phyloP scores from a whole-genome alignment of 352 stramenopile species.

The Phytophthora cajani region DNA sequence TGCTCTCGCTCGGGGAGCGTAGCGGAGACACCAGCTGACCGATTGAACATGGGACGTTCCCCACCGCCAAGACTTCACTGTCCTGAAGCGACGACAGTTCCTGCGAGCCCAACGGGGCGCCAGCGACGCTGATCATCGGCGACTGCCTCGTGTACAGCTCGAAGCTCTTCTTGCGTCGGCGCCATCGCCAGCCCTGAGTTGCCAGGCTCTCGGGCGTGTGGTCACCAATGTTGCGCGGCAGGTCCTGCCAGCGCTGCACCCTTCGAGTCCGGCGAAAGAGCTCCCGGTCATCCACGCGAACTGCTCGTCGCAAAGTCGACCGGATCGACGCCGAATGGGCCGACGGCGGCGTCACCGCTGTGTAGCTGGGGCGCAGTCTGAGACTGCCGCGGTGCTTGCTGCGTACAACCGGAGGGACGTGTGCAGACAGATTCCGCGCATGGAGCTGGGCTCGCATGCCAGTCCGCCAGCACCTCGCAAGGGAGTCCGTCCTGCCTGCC shows the following conservation, averaged over 20 bases:
- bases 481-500: neutral
- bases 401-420: conserved; percentile 1
- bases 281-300: conserved; percentile 33
- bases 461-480: neutral
- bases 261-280: conserved; percentile 37
- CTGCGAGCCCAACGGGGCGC: neutral
- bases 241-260: conserved; percentile 29
- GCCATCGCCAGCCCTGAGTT: conserved; percentile 25
- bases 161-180: conserved; percentile 33
- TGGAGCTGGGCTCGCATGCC: conserved; percentile 27
- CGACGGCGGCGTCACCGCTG: conserved; percentile 6
- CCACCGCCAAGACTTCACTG: conserved; percentile 37
- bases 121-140: conserved; percentile 14
- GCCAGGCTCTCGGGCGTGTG: conserved; percentile 13
- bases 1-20: conserved; percentile 33
- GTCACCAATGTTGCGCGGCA: conserved; percentile 22
- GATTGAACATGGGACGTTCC: conserved; percentile 31
- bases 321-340: neutral
- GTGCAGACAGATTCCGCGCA: conserved; percentile 11
- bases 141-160: conserved; percentile 37
- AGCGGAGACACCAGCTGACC: conserved; percentile 26
- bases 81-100: conserved; percentile 12
- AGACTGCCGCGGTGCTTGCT: conserved; percentile 19
- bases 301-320: conserved; percentile 13
- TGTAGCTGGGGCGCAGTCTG: conserved; percentile 13